Evolutionary conservation across 495 filamentous ascomycete genomes (phyloP), one percentile per base, ranked within the genome.

Genomic region (Tuber aestivum): DNA sequence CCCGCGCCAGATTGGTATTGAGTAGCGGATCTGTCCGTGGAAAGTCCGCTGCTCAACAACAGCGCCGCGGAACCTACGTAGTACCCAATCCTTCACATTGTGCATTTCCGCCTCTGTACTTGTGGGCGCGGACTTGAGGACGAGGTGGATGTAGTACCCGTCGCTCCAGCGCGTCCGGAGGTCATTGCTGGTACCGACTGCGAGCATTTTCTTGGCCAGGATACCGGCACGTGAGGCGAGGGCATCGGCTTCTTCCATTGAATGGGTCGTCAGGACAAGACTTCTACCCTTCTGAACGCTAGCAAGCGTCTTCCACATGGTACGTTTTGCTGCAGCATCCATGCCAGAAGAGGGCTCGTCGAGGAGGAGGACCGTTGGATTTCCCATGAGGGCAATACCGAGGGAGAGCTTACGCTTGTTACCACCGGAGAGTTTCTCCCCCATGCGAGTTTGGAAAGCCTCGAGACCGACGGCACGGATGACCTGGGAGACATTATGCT

Each of bases 11-110:
- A 86, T 85, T 7, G 92, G 91, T 16, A 96, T 88, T 37, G 87
- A 90, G 82, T 95, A 96, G 9, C 92, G 85, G 81, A 97, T 84
- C 82, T 96, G 93, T 0, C 93, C 93, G 78, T 95, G 92, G 80
- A 91, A 96, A 20, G 88, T 90, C 81, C 91, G 89, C 16, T 89
- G 87, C 83, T 96, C 93, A 32, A 92, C 83, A 42, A 85, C 84
- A 0, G 91, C 91, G 6, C 86, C 87, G 0, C 86, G 85, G 75
- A 94, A 89, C 16, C 84, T 85, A 9, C 76, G 74, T 20, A 82
- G 27, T 14, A 95, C 87, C 91, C 92, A 96, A 0, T 69, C 32
- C 75, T 89, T 86, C 42, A 95, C 85, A 37, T 83, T 82, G 4
- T 86, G 83, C 86, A 93, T 93, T 74, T 93, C 91, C n/a, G 84